Conservation (phyloP, 441 rosid genomes). For the Melastoma candidum region DNA sequence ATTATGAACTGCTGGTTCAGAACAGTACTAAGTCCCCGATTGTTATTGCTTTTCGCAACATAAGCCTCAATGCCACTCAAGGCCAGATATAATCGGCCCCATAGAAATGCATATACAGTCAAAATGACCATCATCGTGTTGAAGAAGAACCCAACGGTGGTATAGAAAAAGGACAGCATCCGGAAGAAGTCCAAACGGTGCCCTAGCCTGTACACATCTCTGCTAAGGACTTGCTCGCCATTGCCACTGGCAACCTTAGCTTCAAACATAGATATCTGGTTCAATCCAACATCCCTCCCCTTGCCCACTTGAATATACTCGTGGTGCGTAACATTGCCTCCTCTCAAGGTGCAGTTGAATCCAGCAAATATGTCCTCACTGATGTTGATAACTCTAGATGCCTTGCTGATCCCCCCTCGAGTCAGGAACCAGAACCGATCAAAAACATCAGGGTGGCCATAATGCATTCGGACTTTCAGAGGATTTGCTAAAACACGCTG, state of each 20-base stretch:
- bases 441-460: conserved; percentile 17
- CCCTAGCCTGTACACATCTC: conserved; percentile 17
- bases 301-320: conserved; percentile 19
- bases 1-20: conserved; percentile 18
- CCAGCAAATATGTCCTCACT: conserved; percentile 19
- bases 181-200: conserved; percentile 18
- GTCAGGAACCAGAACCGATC: conserved; percentile 17
- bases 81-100: conserved; percentile 17
- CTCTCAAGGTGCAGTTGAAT: conserved; percentile 18
- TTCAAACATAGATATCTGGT: conserved; percentile 18
- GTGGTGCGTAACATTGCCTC: conserved; percentile 17
- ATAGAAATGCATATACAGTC: conserved; percentile 14
- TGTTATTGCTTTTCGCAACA: conserved; percentile 8
- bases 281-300: conserved; percentile 19
- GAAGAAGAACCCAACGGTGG: conserved; percentile 15
- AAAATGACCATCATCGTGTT: conserved; percentile 16
- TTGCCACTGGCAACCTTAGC: conserved; percentile 20
- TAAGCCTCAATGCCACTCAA: conserved; percentile 15
- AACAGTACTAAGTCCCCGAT: conserved; percentile 12
- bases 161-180: conserved; percentile 18
- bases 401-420: conserved; percentile 18
- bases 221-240: conserved; percentile 17
- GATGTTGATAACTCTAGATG: conserved; percentile 18
- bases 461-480: conserved; percentile 18
- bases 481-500: conserved; percentile 19